These are phyloP conservation scores for Coemansia aciculifera DNA, from an alignment of 192 early-diverging fungal species.

Conservation along the genomic window DNA sequence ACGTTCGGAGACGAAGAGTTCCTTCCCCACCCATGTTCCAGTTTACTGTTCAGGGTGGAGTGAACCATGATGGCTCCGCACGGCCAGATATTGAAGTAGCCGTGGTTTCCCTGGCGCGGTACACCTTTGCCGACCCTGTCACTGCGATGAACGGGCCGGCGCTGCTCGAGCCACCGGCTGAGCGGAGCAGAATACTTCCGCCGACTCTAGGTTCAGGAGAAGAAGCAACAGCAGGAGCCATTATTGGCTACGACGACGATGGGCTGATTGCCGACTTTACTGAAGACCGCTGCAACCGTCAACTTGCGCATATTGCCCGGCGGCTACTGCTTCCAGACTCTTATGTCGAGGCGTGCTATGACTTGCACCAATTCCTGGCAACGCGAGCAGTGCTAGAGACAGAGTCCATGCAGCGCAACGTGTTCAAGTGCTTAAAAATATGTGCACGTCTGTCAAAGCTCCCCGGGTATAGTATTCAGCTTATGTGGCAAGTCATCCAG, in stretches of 20 bases:
- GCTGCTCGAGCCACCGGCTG: conserved; percentile 42
- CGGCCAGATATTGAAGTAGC: conserved; percentile 29
- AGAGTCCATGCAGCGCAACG: conserved; percentile 46
- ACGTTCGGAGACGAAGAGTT: no score
- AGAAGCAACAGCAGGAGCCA: neutral
- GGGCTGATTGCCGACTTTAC: conserved; percentile 46
- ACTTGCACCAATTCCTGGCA: conserved; percentile 41
- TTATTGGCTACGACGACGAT: conserved; percentile 23
- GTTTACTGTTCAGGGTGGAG: neutral
- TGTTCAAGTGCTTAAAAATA: conserved; percentile 54
- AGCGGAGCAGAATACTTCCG: conserved; percentile 9
- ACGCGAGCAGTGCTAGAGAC: conserved; percentile 12
- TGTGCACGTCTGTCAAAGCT: conserved; percentile 53
- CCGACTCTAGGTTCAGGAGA: neutral
- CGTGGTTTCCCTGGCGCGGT: conserved; percentile 42
- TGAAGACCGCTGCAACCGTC: conserved; percentile 46
- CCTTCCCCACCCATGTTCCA: neutral
- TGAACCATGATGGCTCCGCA: neutral
- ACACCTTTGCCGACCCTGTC: conserved; percentile 49
- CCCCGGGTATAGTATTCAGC: conserved; percentile 48
- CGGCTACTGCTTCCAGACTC: conserved; percentile 45
- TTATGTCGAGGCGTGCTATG: conserved; percentile 48
- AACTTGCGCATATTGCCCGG: conserved; percentile 34
- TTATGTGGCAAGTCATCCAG: conserved; percentile 54
- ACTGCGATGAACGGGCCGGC: conserved; percentile 25